Base-by-base conservation (phyloP, 2,329 filamentous ascomycete species). In the Colletotrichum filicis region DNA sequence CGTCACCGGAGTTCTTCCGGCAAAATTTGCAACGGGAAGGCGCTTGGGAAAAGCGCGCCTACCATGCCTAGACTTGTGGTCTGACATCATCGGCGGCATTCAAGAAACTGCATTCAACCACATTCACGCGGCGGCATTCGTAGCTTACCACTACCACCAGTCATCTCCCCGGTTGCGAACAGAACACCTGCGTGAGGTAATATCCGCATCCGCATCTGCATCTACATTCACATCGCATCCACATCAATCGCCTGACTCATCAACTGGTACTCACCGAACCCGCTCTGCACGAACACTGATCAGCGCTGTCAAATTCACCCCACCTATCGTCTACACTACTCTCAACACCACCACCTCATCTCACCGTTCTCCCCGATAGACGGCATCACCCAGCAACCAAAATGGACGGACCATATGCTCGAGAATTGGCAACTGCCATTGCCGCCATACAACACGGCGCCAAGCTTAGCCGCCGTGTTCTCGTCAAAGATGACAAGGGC, bases 401-500 rank as follows among this genome's bases (percentile, higher is more conserved):
- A 2, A 87, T 87, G 85, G 81, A 86, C 76, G 85, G 80, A 74
- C 79, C 82, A 0, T 87, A 85, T 77, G 74, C 76, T 0, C 79
- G 76, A 37, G 87, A 89, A 77, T 79, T 89, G 28, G 74, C 79
- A 11, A 79, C 85, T 52, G 86, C 85, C 59, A 82, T 87, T 49
- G 77, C 79, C 4, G 84, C 81, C n/a, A 79, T 87, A 42, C 83
- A 83, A 66, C 81, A 82, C 37, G 88, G 88, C 1, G 84, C 88
- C 12, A 81, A 80, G 58, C 79, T 91, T 70, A 89, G 87, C 76
- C 85, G 87, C 65, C 83, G 83, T 2, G 84, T 89, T 55, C 81
- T 89, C 57, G 79, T 83, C 1, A 78, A 82, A 3, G 80, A 83
- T 35, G 86, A 89, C 79, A 88, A 88, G 76, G 87, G 86, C 67